Base-by-base conservation (phyloP, 306 rosid species). In the Alnus glutinosa region DNA sequence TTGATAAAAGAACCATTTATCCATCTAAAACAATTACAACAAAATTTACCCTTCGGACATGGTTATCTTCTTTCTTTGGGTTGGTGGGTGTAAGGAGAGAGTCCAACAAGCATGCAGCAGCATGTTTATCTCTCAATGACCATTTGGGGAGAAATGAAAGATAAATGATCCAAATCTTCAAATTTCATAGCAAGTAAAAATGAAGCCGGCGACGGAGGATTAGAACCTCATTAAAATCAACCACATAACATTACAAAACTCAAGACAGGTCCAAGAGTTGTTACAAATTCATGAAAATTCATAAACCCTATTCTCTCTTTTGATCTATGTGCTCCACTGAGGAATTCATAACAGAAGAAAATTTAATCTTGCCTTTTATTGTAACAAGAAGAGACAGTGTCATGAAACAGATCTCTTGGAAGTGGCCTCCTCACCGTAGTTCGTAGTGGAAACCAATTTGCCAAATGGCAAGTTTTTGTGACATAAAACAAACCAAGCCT, bases 311-410 rank as follows among this genome's bases (percentile, higher is more conserved):
- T 83, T 79, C 89, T 62, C 79, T 86, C 83, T 84, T 81, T 83
- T 83, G 71, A 77, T 72, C 84, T 66, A 84, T 69, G 80, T 87
- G 83, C 82, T 85, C 80, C 82, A 71, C 76, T 58, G 36, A 75
- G 79, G 82, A 81, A 83, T 79, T 72, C 78, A 64, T 87, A 85
- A 75, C 81, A 71, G 44, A 32, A n/a, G 85, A 55, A 75, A 83
- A 78, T 52, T 81, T 68, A 80, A 73, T 9, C 58, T 36, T 82
- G 72, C 70, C 80, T 82, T 89, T 91, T 91, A 88, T 88, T 91
- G 54, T 85, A 84, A 55, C 42, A 77, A 18, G 77, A 59, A 78
- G 70, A 82, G 85, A 74, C 84, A 84, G 15, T 66, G 81, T 47
- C 64, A 69, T 62, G 80, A 69, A 83, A 83, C 81, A 85, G 74